Evolutionary conservation across 2,329 filamentous ascomycete genomes (phyloP), one percentile per base, ranked within the genome.

Genomic region (Phialophora chinensis): DNA sequence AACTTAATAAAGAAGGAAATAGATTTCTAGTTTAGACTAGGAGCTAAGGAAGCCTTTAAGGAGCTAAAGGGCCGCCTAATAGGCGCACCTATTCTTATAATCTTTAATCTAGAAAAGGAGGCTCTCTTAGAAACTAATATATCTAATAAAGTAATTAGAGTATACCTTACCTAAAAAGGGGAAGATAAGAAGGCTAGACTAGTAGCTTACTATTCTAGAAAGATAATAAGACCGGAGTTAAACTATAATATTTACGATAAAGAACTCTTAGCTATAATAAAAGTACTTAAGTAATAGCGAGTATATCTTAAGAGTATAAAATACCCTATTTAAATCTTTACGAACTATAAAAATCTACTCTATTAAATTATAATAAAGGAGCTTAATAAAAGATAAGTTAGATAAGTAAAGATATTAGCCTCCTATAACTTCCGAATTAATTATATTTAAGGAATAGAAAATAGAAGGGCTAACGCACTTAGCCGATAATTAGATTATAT

Each of bases 241-340:
- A 58, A 58, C 7, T 58, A 58, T 17, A 17, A 58, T 58, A 58
- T 58, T 10, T 58, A 69, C 25, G 42, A 74, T 67, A 68, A 71
- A 49, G 62, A 74, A 61, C 42, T 74, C 47, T 44, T 74, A 27
- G 47, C 35, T 20, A 66, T 72, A 33, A 29, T 73, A 0, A 44
- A 62, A 62, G 33, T 23, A 17, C 53, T 73, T 27, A 47, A 55
- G 31, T 27, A 72, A 20, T 72, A 62, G 49, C 52, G 44, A 61
- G 60, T 68, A 54, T 71, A 72, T 33, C 47, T 73, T 6, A 38
- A 72, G 69, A 20, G 23, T 29, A 2, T 8, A 3, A 58, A 58
- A 7, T 47, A 47, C 12, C 8, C 12, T 2, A 17, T 73, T 20
- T 62, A 72, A 33, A 44, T 73, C 8, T 69, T 66, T 33, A 59